These are phyloP conservation scores for Cyberlindnera suaveolens DNA, from an alignment of 805 yeast species.

Conservation along the genomic window DNA sequence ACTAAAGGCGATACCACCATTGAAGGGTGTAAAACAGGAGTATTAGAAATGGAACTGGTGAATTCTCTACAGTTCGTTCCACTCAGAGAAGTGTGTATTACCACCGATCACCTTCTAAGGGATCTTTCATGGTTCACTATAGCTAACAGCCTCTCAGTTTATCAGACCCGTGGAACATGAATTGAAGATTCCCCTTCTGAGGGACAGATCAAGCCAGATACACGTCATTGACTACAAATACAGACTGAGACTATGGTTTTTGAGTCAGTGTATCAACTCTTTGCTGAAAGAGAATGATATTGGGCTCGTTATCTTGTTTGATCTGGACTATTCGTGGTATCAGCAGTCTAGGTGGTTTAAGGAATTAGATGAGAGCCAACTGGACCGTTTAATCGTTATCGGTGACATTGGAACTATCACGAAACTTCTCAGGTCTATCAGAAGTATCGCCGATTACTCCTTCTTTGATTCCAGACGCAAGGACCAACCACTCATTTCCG, in stretches of 20 bases:
- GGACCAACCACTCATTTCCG: neutral
- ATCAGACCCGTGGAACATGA: neutral
- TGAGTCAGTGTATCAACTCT: neutral
- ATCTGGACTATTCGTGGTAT: slow-evolving; percentile 9
- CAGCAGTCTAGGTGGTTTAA: neutral
- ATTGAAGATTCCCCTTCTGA: neutral
- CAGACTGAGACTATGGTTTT: neutral
- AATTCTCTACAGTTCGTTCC: slow-evolving; percentile 1
- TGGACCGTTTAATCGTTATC: neutral
- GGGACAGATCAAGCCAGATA: neutral
- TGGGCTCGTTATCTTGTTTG: slow-evolving; percentile 3
- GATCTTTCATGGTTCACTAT: neutral
- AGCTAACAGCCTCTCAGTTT: neutral
- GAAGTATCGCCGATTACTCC: neutral
- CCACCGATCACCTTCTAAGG: neutral
- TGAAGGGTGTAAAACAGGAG: no score
- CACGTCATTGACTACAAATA: neutral
- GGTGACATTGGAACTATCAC: neutral
- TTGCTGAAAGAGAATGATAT: neutral
- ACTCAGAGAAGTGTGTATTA: neutral
- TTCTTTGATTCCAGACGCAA: neutral
- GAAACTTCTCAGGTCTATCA: neutral
- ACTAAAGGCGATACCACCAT: no score
- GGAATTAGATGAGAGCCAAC: neutral
- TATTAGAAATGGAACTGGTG: neutral